These are phyloP conservation scores for Nakaseomyces bracarensis DNA, from an alignment of 1,139 yeast genomes.

Conservation along the genomic window DNA sequence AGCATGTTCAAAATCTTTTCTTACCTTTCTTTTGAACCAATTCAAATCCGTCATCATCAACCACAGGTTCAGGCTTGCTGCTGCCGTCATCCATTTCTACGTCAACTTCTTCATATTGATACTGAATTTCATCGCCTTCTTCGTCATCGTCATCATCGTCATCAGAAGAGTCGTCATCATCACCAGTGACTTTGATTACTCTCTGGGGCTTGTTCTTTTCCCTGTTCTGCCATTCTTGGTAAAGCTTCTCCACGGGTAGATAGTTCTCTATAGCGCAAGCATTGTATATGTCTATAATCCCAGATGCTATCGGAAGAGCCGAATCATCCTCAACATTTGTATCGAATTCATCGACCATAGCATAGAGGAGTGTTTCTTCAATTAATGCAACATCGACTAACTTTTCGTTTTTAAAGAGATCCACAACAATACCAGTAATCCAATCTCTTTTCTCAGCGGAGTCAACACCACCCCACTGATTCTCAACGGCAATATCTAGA, in stretches of 20 bases:
- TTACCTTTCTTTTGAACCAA: constrained; percentile 65
- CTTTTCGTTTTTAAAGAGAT: constrained; percentile 54
- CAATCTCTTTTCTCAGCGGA: constrained; percentile 90
- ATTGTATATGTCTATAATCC: constrained; percentile 56
- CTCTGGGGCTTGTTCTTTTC: constrained; percentile 36
- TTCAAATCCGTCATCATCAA: constrained; percentile 93
- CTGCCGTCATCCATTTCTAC: constrained; percentile 35
- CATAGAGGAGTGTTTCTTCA: constrained; percentile 77
- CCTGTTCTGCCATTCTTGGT: constrained; percentile 48
- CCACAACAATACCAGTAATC: constrained; percentile 79
- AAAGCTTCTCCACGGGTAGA: constrained; percentile 49
- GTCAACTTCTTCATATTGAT: constrained; percentile 16
- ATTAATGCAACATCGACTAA: constrained; percentile 67
- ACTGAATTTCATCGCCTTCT: constrained; percentile 33
- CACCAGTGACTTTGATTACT: constrained; percentile 37
- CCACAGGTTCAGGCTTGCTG: constrained; percentile 41
- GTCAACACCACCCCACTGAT: constrained; percentile 92
- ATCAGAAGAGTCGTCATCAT: constrained; percentile 45
- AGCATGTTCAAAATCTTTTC: constrained; percentile 33
- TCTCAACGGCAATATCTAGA: constrained; percentile 84
- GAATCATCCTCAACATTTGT: constrained; percentile 83
- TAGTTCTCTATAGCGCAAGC: constrained; percentile 51
- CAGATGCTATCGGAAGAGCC: constrained; percentile 64
- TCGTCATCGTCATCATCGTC: constrained; percentile 37
- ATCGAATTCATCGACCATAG: constrained; percentile 93